A percentile compares a stretch with the other conserved stretches of the same genome.
Conservation (phyloP, 2,329 filamentous ascomycete species). For the Penicillium sp. region DNA sequence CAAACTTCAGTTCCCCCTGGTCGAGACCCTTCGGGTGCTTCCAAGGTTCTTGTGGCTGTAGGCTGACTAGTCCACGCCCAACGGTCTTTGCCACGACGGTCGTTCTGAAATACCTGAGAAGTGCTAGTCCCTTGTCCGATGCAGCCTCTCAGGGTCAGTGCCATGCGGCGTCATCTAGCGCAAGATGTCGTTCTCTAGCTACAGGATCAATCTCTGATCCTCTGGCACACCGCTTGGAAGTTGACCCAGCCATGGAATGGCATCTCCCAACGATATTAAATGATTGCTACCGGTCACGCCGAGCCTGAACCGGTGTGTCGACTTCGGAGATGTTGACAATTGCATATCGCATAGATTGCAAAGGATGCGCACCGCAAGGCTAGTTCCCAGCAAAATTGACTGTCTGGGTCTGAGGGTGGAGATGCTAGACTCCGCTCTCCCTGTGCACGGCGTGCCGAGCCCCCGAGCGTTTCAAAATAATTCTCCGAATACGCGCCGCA, state of each 20-base stretch:
- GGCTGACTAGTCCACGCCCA: background rate
- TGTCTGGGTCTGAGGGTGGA: background rate
- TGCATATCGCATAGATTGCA: conserved; percentile 2
- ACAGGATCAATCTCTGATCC: background rate
- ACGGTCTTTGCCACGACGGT: background rate
- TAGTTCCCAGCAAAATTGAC: conserved; percentile 6
- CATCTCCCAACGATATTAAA: background rate
- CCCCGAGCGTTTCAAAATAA: conserved; percentile 24
- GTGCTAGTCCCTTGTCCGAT: background rate
- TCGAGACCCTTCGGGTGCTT: background rate
- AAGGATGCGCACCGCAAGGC: background rate
- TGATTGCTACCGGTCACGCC: background rate
- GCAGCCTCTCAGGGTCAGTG: conserved; percentile 1
- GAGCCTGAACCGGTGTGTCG: background rate
- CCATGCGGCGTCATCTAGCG: background rate
- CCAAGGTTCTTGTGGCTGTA: background rate
- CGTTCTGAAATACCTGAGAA: background rate
- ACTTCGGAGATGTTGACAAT: conserved; percentile 1
- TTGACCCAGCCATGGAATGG: background rate
- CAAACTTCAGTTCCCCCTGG: background rate
- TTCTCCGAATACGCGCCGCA: conserved; percentile 17
- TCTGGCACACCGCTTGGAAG: background rate
- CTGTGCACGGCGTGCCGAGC: conserved; percentile 16
- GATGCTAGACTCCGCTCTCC: conserved; percentile 7
- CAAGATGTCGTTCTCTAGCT: background rate